Evolutionary conservation across 495 filamentous ascomycete genomes (phyloP), one percentile per base, ranked within the genome.

Genomic region (Penicillium pulvis): DNA sequence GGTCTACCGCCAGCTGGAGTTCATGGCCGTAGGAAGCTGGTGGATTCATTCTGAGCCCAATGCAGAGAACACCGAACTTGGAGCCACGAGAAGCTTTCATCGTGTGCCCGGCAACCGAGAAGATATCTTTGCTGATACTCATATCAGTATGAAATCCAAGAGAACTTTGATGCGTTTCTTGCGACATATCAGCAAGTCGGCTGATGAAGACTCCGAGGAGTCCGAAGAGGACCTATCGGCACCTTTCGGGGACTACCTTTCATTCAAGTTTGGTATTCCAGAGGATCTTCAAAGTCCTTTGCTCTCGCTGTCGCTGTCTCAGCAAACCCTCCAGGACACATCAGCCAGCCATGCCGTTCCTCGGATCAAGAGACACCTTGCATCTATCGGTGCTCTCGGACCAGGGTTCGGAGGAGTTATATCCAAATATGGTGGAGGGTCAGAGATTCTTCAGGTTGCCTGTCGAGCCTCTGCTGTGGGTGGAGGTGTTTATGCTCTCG

Each of bases 391-490:
- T 23, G 69, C 91, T 2, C 90, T 95, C 62, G 93, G 93, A 0
- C 83, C 88, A 53, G 91, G 92, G 6, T 96, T 97, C 69, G 89
- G 90, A 33, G 86, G 88, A 47, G 84, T 97, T 10, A 78, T 93
- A 57, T 87, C 92, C 11, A 96, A 94, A 75, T 98, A 93, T 87
- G 94, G 94, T 20, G 92, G 95, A 57, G 80, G 86, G 10, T 88
- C 92, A n/a, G 94, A 98, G 73, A 86, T 98, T 58, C 82, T 91
- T 19, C 94, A 98, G 68, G 91, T 97, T 11, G 90, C 87, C 12
- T 98, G 94, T 64, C 90, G 94, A 57, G 92, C 94, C 36, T 87
- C 88, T 53, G 94, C 94, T 5, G 93, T 98, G 8, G 93, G 95
- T 4, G 95, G 94, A 31, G 91, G 86, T 17, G 83, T 95, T 6